These are phyloP conservation scores for Blastocystis sp. DNA, from an alignment of 352 stramenopile species.

Conservation along the genomic window DNA sequence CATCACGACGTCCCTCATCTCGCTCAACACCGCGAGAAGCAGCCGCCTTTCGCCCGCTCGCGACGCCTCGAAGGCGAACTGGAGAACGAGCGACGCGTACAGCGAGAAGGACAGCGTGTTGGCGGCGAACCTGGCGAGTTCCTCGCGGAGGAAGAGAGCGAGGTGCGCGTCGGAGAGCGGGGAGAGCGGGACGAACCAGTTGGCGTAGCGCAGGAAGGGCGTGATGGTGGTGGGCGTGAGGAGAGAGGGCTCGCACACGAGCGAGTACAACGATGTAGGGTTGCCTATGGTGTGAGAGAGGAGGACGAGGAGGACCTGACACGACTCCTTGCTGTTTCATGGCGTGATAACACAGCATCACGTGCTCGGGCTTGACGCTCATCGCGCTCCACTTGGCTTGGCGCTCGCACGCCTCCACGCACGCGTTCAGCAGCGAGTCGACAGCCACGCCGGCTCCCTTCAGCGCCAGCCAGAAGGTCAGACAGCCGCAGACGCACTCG, in stretches of 20 bases:
- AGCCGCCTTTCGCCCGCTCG: neutral
- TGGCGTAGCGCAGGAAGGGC: neutral
- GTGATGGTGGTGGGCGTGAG: neutral
- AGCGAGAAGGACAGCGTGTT: neutral
- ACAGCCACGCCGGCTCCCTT: neutral
- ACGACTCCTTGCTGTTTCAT: neutral
- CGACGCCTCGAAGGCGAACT: neutral
- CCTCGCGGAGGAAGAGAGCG: neutral
- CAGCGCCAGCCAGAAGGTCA: neutral
- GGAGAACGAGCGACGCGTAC: neutral
- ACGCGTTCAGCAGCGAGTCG: neutral
- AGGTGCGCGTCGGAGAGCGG: neutral
- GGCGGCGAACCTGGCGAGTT: neutral
- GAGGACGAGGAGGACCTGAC: neutral
- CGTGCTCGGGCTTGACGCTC: neutral
- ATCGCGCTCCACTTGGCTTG: neutral
- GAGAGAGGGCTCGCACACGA: neutral
- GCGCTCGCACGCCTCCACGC: neutral
- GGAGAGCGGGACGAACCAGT: neutral
- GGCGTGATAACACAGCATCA: neutral
- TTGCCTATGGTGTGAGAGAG: neutral
- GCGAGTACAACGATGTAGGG: neutral
- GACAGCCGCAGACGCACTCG: neutral
- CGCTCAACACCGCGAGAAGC: neutral
- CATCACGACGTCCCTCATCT: neutral